phyloP scores from a whole-genome alignment of 106 monocot genomes.

The Gastrodia elata region DNA sequence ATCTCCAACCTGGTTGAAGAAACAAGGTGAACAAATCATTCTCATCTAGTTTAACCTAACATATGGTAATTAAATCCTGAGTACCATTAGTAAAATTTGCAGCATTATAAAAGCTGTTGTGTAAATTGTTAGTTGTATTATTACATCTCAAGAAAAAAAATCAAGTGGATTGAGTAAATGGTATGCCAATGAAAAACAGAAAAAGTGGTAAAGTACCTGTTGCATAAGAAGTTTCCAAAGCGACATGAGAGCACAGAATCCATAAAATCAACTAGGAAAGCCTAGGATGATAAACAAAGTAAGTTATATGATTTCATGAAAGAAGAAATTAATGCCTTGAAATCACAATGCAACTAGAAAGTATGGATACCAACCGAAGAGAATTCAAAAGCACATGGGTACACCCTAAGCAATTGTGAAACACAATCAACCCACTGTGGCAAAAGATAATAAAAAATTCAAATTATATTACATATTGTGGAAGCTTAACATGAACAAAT shows the following conservation, averaged over 20 bases:
- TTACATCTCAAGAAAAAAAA: neutral
- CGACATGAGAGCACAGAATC: constrained; percentile 93
- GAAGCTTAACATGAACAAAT: neutral
- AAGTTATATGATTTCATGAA: neutral
- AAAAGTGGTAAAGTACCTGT: constrained; percentile 53
- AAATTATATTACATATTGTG: neutral
- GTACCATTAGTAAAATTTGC: neutral
- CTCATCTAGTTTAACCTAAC: neutral
- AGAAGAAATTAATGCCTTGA: neutral
- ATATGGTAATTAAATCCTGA: neutral
- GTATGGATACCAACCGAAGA: constrained; percentile 54
- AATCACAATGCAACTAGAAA: neutral
- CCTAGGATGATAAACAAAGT: constrained; percentile 29
- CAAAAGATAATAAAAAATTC: neutral
- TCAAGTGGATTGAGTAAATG: neutral
- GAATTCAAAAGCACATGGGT: constrained; percentile 95
- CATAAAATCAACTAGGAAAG: constrained; percentile 88
- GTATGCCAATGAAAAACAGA: neutral
- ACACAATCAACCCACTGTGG: constrained; percentile 97
- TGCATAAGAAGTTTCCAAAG: constrained; percentile 97
- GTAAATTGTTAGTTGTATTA: neutral
- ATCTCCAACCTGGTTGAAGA: neutral
- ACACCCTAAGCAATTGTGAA: constrained; percentile 77
- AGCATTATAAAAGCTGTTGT: neutral
- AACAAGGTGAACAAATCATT: neutral